These are phyloP conservation scores for Lecanosticta acicola DNA, from an alignment of 2,329 filamentous ascomycete genomes.

Conservation along the genomic window DNA sequence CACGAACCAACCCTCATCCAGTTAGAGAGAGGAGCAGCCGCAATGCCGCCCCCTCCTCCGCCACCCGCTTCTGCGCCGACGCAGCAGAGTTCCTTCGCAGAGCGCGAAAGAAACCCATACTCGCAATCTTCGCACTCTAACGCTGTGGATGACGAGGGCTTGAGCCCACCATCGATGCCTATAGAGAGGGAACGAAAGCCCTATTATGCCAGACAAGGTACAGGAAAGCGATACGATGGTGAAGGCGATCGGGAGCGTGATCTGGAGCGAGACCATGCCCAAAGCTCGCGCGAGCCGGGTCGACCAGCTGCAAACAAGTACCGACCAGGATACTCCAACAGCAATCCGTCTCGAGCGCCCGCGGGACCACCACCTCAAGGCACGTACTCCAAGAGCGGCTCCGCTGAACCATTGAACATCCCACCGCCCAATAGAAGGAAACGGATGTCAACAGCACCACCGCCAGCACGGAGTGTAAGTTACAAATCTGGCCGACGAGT, in stretches of 20 bases:
- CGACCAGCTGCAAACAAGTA: constrained; percentile 12
- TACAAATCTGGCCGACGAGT: constrained; percentile 19
- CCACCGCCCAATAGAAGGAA: constrained; percentile 19
- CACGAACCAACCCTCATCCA: constrained; percentile 41
- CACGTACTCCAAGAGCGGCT: constrained; percentile 8
- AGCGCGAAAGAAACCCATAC: constrained; percentile 41
- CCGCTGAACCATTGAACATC: constrained; percentile 21
- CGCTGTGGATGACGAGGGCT: constrained; percentile 34
- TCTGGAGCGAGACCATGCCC: constrained; percentile 10
- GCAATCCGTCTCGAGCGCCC: constrained; percentile 10
- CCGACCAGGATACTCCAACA: constrained; percentile 9
- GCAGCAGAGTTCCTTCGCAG: constrained; percentile 25
- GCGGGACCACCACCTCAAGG: constrained; percentile 14
- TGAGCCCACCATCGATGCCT: constrained; percentile 42
- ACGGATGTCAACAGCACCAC: constrained; percentile 16
- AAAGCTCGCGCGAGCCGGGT: constrained; percentile 14
- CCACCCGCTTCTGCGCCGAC: constrained; percentile 21
- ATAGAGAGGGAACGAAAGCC: constrained; percentile 63
- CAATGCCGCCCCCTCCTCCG: constrained; percentile 33
- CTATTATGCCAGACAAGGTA: constrained; percentile 55
- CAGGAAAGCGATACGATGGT: constrained; percentile 50
- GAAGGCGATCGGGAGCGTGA: constrained; percentile 17
- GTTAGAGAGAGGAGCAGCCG: constrained; percentile 33
- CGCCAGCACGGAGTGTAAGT: constrained; percentile 13
- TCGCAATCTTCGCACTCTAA: constrained; percentile 27